Conservation (phyloP, 169 alveolate species). For the Cystoisospora suis region DNA sequence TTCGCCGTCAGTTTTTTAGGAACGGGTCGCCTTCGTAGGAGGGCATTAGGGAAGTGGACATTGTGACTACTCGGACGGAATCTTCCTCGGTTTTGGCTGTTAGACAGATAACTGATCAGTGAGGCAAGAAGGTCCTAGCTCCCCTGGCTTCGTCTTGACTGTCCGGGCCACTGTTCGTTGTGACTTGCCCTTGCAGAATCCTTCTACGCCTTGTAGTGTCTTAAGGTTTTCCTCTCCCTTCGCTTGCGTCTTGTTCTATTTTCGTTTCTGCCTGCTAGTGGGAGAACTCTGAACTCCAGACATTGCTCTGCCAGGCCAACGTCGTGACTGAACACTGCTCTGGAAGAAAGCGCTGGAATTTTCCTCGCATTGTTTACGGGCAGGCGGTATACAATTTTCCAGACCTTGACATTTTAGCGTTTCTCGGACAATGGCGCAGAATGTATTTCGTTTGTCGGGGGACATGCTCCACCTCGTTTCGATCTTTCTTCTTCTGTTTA, state of each 20-base stretch:
- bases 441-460: constrained; percentile 90
- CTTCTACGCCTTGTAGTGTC: no score
- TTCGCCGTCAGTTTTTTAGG: no score
- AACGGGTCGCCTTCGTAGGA: no score
- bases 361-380: no score
- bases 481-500: constrained; percentile 88
- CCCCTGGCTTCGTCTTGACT: neutral
- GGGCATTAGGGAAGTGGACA: no score
- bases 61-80: no score
- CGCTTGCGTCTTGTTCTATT: neutral
- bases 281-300: neutral
- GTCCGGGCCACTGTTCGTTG: neutral
- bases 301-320: neutral
- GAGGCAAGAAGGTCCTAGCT: no score
- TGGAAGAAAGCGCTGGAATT: no score
- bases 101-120: no score
- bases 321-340: no score
- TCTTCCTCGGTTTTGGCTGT: no score
- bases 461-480: constrained; percentile 93
- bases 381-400: no score
- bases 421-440: constrained; percentile 77
- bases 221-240: neutral
- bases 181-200: neutral
- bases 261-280: neutral
- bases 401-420: neutral